These are phyloP conservation scores for Jackrogersella multiformis DNA, from an alignment of 495 filamentous ascomycete species.

Conservation along the genomic window DNA sequence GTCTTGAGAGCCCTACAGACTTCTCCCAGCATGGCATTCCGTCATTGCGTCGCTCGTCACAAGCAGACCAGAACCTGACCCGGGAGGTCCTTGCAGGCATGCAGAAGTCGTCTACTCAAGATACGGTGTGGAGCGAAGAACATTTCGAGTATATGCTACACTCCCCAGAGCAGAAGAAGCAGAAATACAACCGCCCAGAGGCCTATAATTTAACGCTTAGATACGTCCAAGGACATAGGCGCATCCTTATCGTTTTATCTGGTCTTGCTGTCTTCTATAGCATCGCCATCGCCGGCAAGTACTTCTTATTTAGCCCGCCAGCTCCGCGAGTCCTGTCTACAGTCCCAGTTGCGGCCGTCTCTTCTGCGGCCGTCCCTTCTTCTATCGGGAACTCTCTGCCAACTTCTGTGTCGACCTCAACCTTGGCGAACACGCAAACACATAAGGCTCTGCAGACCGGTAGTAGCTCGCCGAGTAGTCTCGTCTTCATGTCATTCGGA, in stretches of 20 bases:
- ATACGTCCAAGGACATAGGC: constrained; percentile 28
- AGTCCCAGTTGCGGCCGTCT: constrained; percentile 44
- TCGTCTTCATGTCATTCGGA: constrained; percentile 41
- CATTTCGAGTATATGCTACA: not conserved
- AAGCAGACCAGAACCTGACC: constrained; percentile 20
- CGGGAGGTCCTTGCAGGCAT: constrained; percentile 12
- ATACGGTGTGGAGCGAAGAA: not conserved
- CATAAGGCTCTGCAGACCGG: constrained; percentile 38
- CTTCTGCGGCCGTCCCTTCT: constrained; percentile 31
- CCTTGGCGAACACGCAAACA: constrained; percentile 21
- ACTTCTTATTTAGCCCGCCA: constrained; percentile 27
- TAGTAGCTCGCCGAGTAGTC: constrained; percentile 37
- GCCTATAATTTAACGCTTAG: constrained; percentile 13
- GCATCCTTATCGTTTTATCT: constrained; percentile 31
- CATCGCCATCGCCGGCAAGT: constrained; percentile 35
- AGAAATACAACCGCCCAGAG: not conserved
- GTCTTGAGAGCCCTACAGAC: constrained; percentile 45
- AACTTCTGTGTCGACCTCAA: constrained; percentile 18
- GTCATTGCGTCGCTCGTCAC: constrained; percentile 12
- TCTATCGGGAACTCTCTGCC: constrained; percentile 7
- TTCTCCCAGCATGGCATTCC: constrained; percentile 41
- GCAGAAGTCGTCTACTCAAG: constrained; percentile 1
- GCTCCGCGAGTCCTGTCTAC: constrained; percentile 40
- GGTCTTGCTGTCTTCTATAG: constrained; percentile 36
- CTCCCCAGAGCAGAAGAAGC: not conserved